Evolutionary conservation across 2,329 filamentous ascomycete genomes (phyloP), one percentile per base, ranked within the genome.

Genomic region (Mariannaea elegans): DNA sequence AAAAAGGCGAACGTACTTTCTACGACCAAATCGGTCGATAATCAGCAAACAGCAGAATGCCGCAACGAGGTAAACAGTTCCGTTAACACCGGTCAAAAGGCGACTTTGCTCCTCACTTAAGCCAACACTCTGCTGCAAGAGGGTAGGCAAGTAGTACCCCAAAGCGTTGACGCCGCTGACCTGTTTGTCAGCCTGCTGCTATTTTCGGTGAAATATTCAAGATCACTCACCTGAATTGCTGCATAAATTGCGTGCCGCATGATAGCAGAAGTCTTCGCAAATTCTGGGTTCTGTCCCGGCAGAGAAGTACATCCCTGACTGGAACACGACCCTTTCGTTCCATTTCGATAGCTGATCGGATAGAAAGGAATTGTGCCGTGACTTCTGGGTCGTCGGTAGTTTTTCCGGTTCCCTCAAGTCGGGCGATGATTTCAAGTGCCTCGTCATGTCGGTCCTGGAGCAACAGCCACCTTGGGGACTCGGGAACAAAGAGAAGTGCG

Each of bases 51-150:
- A 77, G 9, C 71, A 68, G 29, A 78, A 75, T 0, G 76, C 77
- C 1, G 75, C 71, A 1, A 71, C 56, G 0, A 79, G 66, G 46
- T 80, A 80, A 5, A 79, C 63, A 1, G 77, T 80, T 39, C 73
- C 74, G 50, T 67, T 88, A 57, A 83, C 81, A 2, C 83, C 86
- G 2, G 85, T 81, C 16, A 89, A 76, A 0, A 89, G 73, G 4
- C 85, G 78, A 3, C 83, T 81, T 67, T 82, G 79, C 38, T 77
- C 77, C 57, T 86, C 78, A 27, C 73, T 73, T 23, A 87, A 78
- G 0, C 85, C 84, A 7, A 89, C 84, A 7, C 79, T 84, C 44
- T 83, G 70, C 53, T 84, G 84, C 2, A 88, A 71, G 0, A 89
- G 78, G 0, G 83, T 86, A 0, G 85, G 85, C 0, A 88, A 73